Evolutionary conservation across 108 stramenopile species (phyloP).

Genomic region (Discostella stelligeroides): DNA sequence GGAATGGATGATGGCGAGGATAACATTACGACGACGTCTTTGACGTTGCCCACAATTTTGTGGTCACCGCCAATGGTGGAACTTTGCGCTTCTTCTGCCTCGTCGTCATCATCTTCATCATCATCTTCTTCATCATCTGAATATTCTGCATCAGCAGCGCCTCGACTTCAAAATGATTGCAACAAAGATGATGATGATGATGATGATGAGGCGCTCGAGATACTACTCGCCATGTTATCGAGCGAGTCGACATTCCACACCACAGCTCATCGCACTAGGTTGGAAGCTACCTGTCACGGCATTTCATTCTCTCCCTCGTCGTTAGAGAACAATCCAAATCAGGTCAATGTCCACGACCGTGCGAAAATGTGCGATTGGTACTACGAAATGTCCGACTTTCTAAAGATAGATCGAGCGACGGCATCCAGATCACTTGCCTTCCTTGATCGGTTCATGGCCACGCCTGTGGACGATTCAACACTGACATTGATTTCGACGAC

Average conservation of each 20-base stretch:
- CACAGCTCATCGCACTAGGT: too few relatives aligned
- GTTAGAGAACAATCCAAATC: constrained; percentile 3
- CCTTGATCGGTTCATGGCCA: constrained; percentile 49
- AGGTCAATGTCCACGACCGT: constrained; percentile 34
- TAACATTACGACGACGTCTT: constrained; percentile 34
- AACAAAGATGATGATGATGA: not conserved
- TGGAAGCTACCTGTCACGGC: not conserved
- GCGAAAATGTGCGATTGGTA: constrained; percentile 54
- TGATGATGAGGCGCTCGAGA: constrained; percentile 6
- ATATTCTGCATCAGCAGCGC: not conserved
- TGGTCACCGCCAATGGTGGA: too few relatives aligned
- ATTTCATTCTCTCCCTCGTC: not conserved
- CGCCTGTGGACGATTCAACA: constrained; percentile 10
- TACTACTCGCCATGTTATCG: constrained; percentile 25
- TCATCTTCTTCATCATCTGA: constrained; percentile 1
- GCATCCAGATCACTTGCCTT: constrained; percentile 41
- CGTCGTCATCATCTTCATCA: constrained; percentile 6
- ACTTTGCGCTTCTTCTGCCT: too few relatives aligned
- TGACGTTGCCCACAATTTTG: constrained; percentile 3
- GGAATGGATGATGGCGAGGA: constrained; percentile 26
- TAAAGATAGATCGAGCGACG: constrained; percentile 35
- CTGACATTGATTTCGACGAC: not conserved
- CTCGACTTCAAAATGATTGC: not conserved
- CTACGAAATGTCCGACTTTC: constrained; percentile 52
- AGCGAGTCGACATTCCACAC: constrained; percentile 1